Base-by-base conservation (phyloP, 2,329 filamentous ascomycete genomes). In the Colletotrichum cordylinicola region DNA sequence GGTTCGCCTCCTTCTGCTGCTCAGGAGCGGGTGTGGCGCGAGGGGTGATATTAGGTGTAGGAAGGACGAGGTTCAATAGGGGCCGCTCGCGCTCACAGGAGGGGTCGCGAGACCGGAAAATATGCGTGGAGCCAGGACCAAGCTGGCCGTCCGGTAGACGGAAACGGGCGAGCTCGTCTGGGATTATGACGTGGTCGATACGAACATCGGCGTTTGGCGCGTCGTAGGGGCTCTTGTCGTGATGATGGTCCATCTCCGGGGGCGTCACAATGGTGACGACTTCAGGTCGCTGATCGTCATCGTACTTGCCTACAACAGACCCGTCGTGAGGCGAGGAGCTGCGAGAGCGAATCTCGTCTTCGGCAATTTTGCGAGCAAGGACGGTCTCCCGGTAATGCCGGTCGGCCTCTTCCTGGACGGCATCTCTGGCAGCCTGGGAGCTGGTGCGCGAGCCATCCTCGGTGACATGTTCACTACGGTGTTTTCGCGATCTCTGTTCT, bases 181-280 rank as follows among this genome's bases (percentile, higher is more conserved):
- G 92, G 69, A 87, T 85, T 76, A 93, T 87, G 75, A 90, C 83
- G 78, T 92, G 89, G 80, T 93, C 91, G 74, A 93, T 89, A 67
- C 85, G 86, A 69, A 93, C 91, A 81, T 93, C 92, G n/a, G 92
- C 92, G 79, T 93, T 87, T 3, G 92, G 92, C 9, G 83, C 89
- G 77, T 89, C 90, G 72, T 90, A 93, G 10, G 83, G 87, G 70
- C 86, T 88, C 82, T 88, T 89, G 55, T 86, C 86, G 12, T 85
- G 83, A 72, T 80, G 81, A 7, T 86, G 83, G 37, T 88, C 85
- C 85, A 88, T 88, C 73, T 87, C 87, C 24, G 90, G 90, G 13
- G 91, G 90, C 3, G 90, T 90, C 68, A 90, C 87, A 72, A 93
- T 90, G 65, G 86, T 85, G 61, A 87, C 80, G n/a, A 84, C 70